phyloP scores from a whole-genome alignment of 768 basidiomycete genomes.

The Lactarius sanguifluus region DNA sequence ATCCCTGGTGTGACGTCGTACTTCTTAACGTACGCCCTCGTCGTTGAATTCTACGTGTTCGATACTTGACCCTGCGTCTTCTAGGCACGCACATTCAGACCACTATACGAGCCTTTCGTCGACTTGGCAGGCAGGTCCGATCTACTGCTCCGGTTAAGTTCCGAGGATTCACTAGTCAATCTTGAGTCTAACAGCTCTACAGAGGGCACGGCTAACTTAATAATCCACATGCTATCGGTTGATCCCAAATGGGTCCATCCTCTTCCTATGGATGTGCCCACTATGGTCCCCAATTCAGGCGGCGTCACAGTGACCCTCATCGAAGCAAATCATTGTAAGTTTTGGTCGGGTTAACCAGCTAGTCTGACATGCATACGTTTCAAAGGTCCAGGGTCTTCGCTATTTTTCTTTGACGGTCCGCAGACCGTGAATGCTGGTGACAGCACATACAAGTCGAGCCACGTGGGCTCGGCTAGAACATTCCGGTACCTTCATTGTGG shows the following conservation, averaged over 20 bases:
- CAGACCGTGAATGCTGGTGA: slow-evolving; percentile 92
- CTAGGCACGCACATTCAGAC: slow-evolving; percentile 94
- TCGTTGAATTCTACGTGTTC: background rate
- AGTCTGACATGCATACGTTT: background rate
- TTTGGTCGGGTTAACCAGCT: background rate
- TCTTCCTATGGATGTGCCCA: slow-evolving; percentile 76
- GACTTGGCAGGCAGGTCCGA: slow-evolving; percentile 87
- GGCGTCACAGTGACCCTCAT: slow-evolving; percentile 91
- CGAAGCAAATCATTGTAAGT: slow-evolving; percentile 92
- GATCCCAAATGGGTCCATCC: slow-evolving; percentile 87
- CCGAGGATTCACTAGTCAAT: slow-evolving; percentile 6
- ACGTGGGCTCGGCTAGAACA: slow-evolving; percentile 62
- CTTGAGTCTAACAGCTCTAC: background rate
- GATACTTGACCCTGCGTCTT: background rate
- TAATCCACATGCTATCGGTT: slow-evolving; percentile 88
- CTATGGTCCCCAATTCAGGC: slow-evolving; percentile 73
- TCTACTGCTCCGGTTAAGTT: slow-evolving; percentile 80
- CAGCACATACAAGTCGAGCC: slow-evolving; percentile 66
- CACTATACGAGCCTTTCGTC: slow-evolving; percentile 92
- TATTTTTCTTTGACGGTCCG: slow-evolving; percentile 91
- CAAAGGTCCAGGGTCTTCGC: slow-evolving; percentile 78
- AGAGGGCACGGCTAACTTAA: slow-evolving; percentile 87
- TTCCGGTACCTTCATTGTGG: slow-evolving; percentile 97
- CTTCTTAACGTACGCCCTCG: slow-evolving; percentile 71
- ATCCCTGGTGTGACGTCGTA: slow-evolving; percentile 91